A percentile compares a stretch with the other conserved stretches of the same genome.
These are phyloP conservation scores for Petasospora rhodanensis DNA, from an alignment of 1,139 yeast genomes.

Conservation along the genomic window DNA sequence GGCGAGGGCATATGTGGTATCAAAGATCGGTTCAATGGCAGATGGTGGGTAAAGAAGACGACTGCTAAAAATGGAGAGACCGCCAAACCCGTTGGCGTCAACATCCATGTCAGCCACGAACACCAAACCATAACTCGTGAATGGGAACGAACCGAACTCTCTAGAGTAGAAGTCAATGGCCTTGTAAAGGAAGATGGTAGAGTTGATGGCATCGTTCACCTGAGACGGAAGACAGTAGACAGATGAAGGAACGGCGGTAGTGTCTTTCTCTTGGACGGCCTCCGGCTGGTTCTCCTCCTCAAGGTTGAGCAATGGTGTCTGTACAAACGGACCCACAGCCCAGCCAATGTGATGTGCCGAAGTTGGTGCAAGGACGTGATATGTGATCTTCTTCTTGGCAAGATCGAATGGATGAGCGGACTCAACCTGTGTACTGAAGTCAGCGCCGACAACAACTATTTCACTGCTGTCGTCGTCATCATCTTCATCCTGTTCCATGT, in stretches of 20 bases:
- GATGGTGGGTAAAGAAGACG: constrained; percentile 70
- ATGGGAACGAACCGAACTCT: constrained; percentile 93
- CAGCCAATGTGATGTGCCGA: constrained; percentile 97
- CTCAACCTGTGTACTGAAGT: constrained; percentile 51
- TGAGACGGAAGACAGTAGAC: constrained; percentile 24
- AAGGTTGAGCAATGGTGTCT: constrained; percentile 31
- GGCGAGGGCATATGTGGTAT: constrained; percentile 63
- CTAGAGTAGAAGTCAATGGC: constrained; percentile 81
- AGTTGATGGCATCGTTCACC: constrained; percentile 48
- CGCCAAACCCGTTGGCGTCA: constrained; percentile 65
- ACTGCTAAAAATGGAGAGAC: constrained; percentile 65
- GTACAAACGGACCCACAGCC: constrained; percentile 87
- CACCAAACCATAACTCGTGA: constrained; percentile 71
- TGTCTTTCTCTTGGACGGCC: constrained; percentile 33
- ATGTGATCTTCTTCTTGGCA: constrained; percentile 70
- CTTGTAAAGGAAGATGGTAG: constrained; percentile 69
- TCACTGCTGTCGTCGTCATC: constrained; percentile 44
- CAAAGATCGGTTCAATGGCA: constrained; percentile 73
- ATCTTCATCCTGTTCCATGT: constrained; percentile 31
- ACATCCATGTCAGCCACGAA: constrained; percentile 61
- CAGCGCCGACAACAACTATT: constrained; percentile 74
- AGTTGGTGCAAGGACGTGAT: constrained; percentile 81
- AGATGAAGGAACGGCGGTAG: constrained; percentile 31
- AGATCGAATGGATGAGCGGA: constrained; percentile 55
- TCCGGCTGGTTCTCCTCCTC: constrained; percentile 41